phyloP scores from a whole-genome alignment of 257 asterid species.

The Parsonsia alboflavescens region DNA sequence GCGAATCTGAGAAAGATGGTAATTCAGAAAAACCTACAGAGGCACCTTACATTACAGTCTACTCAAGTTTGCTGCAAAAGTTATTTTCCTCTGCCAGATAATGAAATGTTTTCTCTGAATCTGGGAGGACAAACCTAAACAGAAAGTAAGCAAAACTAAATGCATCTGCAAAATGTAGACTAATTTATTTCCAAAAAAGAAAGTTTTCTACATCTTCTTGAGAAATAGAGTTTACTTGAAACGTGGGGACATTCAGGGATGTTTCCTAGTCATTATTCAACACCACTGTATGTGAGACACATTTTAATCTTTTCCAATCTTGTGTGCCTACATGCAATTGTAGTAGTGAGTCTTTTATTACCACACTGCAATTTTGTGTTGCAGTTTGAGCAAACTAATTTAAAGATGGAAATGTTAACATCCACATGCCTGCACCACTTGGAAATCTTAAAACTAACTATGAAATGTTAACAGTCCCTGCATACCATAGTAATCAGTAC shows the following conservation, averaged over 20 bases:
- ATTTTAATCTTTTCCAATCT: background rate
- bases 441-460: background rate
- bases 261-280: background rate
- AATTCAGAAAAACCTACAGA: background rate
- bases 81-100: background rate
- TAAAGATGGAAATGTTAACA: background rate
- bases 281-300: background rate
- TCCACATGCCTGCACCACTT: background rate
- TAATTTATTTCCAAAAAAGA: background rate
- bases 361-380: background rate
- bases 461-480: background rate
- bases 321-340: background rate
- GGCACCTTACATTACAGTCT: background rate
- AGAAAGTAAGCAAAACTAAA: background rate
- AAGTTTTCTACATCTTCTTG: background rate
- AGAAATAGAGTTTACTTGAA: background rate
- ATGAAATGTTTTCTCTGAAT: background rate
- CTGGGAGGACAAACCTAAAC: background rate
- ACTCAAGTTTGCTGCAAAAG: background rate
- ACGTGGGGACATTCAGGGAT: background rate
- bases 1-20: slow-evolving; percentile 24
- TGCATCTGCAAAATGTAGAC: background rate
- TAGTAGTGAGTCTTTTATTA: background rate
- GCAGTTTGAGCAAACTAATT: background rate
- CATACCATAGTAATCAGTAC: background rate